Evolutionary conservation across 1,284 basidiomycete species (phyloP).

Genomic region (Ceratobasidium sp.): DNA sequence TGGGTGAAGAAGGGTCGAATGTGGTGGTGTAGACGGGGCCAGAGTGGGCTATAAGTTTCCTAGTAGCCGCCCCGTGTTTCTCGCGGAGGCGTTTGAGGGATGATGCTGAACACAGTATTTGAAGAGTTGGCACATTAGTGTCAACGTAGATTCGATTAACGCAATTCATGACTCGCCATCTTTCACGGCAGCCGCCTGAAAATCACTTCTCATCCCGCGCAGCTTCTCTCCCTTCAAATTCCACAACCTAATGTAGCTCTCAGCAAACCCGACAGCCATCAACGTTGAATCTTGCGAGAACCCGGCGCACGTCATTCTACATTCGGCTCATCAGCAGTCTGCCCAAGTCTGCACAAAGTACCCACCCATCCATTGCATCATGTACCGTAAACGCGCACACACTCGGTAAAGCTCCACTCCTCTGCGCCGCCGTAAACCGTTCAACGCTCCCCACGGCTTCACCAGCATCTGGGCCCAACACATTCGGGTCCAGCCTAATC

Average conservation of each 20-base stretch:
- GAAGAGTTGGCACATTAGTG: background rate
- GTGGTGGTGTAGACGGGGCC: constrained; percentile 94
- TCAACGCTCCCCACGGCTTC: constrained; percentile 43
- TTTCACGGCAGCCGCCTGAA: constrained; percentile 68
- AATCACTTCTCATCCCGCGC: constrained; percentile 76
- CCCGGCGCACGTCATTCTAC: constrained; percentile 81
- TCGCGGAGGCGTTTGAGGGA: constrained; percentile 72
- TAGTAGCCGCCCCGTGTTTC: constrained; percentile 79
- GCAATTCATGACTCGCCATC: constrained; percentile 62
- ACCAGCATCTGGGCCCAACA: constrained; percentile 51
- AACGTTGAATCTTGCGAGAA: constrained; percentile 92
- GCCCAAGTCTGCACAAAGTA: constrained; percentile 42
- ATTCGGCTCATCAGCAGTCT: constrained; percentile 27
- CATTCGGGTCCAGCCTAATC: constrained; percentile 82
- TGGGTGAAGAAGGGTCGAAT: constrained; percentile 91
- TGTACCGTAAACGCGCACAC: constrained; percentile 93
- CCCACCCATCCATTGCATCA: constrained; percentile 88
- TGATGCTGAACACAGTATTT: constrained; percentile 55
- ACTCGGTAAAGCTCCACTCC: constrained; percentile 78
- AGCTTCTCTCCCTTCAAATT: constrained; percentile 92
- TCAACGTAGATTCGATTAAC: background rate
- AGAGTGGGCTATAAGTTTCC: constrained; percentile 95
- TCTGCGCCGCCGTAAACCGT: constrained; percentile 62
- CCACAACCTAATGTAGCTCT: constrained; percentile 96
- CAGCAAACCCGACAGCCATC: constrained; percentile 96